These are phyloP conservation scores for Schizophyllum commune DNA, from an alignment of 1,284 basidiomycete genomes.

Conservation along the genomic window DNA sequence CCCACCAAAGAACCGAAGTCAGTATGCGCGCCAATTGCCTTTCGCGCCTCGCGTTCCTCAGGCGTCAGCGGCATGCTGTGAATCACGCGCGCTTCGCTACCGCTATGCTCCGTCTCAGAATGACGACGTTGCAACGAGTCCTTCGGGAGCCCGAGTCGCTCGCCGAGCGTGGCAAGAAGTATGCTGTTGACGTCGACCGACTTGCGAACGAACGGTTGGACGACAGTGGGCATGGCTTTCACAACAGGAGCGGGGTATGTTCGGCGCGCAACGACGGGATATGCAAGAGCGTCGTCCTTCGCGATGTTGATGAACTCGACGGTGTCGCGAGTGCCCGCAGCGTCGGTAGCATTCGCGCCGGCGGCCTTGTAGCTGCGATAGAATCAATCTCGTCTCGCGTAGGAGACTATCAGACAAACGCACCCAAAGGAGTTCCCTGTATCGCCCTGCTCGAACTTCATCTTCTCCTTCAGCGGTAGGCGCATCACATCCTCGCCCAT, in stretches of 20 bases:
- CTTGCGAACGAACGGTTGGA: slow-evolving; percentile 50
- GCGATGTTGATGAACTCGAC: slow-evolving; percentile 62
- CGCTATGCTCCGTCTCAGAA: slow-evolving; percentile 36
- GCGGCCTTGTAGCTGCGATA: slow-evolving; percentile 51
- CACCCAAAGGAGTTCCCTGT: slow-evolving; percentile 41
- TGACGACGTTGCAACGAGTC: slow-evolving; percentile 45
- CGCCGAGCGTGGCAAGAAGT: slow-evolving; percentile 48
- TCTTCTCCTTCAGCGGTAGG: slow-evolving; percentile 42
- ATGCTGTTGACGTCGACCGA: slow-evolving; percentile 49
- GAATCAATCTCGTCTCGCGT: not conserved
- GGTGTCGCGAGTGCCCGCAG: slow-evolving; percentile 48
- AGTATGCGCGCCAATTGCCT: slow-evolving; percentile 45
- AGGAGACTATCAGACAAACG: not conserved
- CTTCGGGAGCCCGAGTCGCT: slow-evolving; percentile 43
- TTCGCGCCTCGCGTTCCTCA: slow-evolving; percentile 19
- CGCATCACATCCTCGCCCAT: slow-evolving; percentile 40
- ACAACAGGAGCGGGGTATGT: slow-evolving; percentile 48
- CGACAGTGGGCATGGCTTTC: slow-evolving; percentile 37
- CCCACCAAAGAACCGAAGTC: slow-evolving; percentile 43
- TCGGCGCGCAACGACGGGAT: slow-evolving; percentile 41
- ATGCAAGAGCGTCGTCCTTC: slow-evolving; percentile 58
- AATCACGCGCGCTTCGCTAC: slow-evolving; percentile 54
- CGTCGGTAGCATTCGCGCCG: slow-evolving; percentile 56
- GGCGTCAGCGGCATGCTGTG: slow-evolving; percentile 34
- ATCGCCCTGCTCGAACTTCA: slow-evolving; percentile 48